Base-by-base conservation (phyloP, 2,329 filamentous ascomycete species). In the Botrytis hyacinthi region DNA sequence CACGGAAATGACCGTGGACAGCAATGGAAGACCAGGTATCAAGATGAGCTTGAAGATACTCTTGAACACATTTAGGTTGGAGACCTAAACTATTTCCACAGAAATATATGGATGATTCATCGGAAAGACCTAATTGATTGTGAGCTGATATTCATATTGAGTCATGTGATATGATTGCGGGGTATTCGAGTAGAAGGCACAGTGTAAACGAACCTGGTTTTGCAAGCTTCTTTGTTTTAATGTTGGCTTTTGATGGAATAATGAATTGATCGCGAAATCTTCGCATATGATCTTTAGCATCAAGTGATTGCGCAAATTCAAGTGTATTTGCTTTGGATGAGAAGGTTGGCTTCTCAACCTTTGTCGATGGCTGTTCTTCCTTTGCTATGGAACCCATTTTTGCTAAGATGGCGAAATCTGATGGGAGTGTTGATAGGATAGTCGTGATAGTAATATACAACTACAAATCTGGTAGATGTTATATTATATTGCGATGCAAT, bases 1-100 rank as follows among this genome's bases (percentile, higher is more conserved):
- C 82, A 14, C 86, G 87, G 82, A 97, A 97, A 83, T 97, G 94
- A 0, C 94, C 94, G 59, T 92, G 90, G 35, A 97, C 94, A 29
- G 92, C 94, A 76, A 96, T 92, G 0, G 90, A 91, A 0, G 91
- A 91, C 94, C 95, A 97, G 5, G 93, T 94, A 75, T 92, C 88
- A 1, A 97, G 87, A 77, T 97, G 94, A 8, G 89, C 87, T 63
- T 90, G 85, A 75, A 97, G 83, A 75, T 93, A 90, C 26, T 86
- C 84, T 29, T 87, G 85, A 0, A 91, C 90, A 22, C 87, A 87
- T 75, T 88, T 89, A 62, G 95, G 94, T 81, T 97, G 94, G 6
- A 95, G 88, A 54, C 94, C 94, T 1, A 97, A 87, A 0, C 94
- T 97, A 84, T 97, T 97, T 73, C 95, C 95, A 77, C 94, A 95